phyloP scores from a whole-genome alignment of 1,284 basidiomycete genomes.

The Cryptococcus sp. region DNA sequence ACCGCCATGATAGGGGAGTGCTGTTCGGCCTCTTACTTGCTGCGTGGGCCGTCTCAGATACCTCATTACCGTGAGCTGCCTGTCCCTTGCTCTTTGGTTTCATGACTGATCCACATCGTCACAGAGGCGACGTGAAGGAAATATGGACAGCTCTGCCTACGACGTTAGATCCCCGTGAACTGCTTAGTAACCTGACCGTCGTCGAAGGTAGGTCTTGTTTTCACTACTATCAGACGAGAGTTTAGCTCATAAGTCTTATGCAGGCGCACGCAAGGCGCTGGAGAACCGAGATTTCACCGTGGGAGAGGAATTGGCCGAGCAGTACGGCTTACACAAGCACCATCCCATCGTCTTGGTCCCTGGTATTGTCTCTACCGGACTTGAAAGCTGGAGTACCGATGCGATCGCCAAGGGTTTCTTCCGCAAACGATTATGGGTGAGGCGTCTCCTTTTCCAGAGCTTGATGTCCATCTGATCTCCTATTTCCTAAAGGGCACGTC shows the following conservation, averaged over 20 bases:
- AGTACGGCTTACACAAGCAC: conserved; percentile 66
- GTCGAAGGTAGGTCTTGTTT: conserved; percentile 33
- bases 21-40: conserved; percentile 23
- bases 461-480: background rate
- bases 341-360: conserved; percentile 80
- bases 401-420: conserved; percentile 47
- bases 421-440: conserved; percentile 53
- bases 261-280: conserved; percentile 74
- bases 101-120: background rate
- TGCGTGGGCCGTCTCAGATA: conserved; percentile 26
- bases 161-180: conserved; percentile 38
- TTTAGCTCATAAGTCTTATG: conserved; percentile 55
- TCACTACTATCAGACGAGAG: background rate
- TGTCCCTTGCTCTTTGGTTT: background rate
- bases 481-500: conserved; percentile 62
- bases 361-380: conserved; percentile 58
- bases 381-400: conserved; percentile 52
- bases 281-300: conserved; percentile 82
- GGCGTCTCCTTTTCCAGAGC: conserved; percentile 2
- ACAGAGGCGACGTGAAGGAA: conserved; percentile 38
- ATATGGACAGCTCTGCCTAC: conserved; percentile 38
- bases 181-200: conserved; percentile 45
- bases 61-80: conserved; percentile 22
- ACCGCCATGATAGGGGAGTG: conserved; percentile 21
- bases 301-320: conserved; percentile 68